Conservation (phyloP, 148 eudicot species). For the Chenopodium berlandieri region DNA sequence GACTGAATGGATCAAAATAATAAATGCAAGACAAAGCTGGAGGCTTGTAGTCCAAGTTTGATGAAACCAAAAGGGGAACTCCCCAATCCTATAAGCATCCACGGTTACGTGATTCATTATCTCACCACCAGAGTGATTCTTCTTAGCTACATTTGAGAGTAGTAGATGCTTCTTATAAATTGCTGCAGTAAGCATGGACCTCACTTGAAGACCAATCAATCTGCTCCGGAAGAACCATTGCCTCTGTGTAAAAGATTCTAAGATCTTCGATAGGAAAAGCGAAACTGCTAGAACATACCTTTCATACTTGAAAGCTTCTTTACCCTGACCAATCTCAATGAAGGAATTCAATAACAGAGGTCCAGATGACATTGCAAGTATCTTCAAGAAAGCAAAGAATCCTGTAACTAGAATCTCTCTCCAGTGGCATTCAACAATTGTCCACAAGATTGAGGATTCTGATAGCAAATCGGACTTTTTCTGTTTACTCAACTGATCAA, state of each 20-base stretch:
- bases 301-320: slow-evolving; percentile 51
- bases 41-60: slow-evolving; percentile 67
- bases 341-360: slow-evolving; percentile 78
- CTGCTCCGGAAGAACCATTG: slow-evolving; percentile 71
- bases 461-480: slow-evolving; percentile 35
- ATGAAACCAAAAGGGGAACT: slow-evolving; percentile 80
- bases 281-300: slow-evolving; percentile 50
- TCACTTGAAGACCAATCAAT: slow-evolving; percentile 60
- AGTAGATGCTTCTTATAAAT: slow-evolving; percentile 65
- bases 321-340: slow-evolving; percentile 77
- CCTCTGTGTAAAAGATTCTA: slow-evolving; percentile 74
- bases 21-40: slow-evolving; percentile 56
- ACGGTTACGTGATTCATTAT: slow-evolving; percentile 71
- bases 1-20: slow-evolving; percentile 44
- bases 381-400: slow-evolving; percentile 64
- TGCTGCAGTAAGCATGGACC: slow-evolving; percentile 67
- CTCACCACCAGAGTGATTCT: slow-evolving; percentile 64
- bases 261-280: slow-evolving; percentile 55
- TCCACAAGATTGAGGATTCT: slow-evolving; percentile 56
- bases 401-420: slow-evolving; percentile 68
- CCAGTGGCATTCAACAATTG: slow-evolving; percentile 63
- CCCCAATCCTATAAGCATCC: slow-evolving; percentile 78
- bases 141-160: slow-evolving; percentile 59
- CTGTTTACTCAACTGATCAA: slow-evolving; percentile 37
- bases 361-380: slow-evolving; percentile 65